These are phyloP conservation scores for Penstemon barbatus DNA, from an alignment of 257 asterid species.

Conservation along the genomic window DNA sequence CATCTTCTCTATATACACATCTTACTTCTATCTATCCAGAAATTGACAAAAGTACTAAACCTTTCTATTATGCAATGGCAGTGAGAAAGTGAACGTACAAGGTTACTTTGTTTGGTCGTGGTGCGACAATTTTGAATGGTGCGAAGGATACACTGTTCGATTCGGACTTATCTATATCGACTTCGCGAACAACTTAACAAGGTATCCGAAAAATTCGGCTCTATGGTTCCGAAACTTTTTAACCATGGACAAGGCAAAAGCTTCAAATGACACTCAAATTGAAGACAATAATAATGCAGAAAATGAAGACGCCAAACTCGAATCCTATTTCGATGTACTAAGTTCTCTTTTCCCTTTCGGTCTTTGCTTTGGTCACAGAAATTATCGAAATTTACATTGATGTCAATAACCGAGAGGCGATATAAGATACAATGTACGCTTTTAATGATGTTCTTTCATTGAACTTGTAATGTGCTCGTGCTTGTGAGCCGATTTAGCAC, in stretches of 20 bases:
- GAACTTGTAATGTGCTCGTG: neutral
- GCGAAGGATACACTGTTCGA: conserved; percentile 36
- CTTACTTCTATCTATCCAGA: too few species aligned
- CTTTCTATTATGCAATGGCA: conserved; percentile 11
- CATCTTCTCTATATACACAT: too few species aligned
- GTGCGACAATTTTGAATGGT: conserved; percentile 52
- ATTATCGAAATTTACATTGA: neutral
- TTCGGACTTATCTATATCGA: conserved; percentile 42
- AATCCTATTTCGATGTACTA: neutral
- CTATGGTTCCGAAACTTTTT: conserved; percentile 47
- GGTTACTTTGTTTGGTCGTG: conserved; percentile 61
- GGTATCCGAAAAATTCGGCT: conserved; percentile 41
- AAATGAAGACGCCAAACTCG: neutral
- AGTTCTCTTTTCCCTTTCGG: conserved; percentile 19
- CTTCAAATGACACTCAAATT: neutral
- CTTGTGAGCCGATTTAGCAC: conserved; percentile 8
- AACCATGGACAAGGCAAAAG: neutral
- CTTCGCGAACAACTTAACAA: conserved; percentile 30
- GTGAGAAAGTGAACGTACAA: conserved; percentile 38
- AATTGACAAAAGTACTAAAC: too few species aligned
- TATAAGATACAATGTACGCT: neutral
- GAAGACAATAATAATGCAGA: neutral
- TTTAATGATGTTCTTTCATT: neutral
- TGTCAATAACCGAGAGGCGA: neutral
- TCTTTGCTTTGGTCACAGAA: conserved; percentile 8